A percentile compares a stretch with the other conserved stretches of the same genome.
These are phyloP conservation scores for Lecanicillium sp. DNA, from an alignment of 2,329 filamentous ascomycete genomes.

Conservation along the genomic window DNA sequence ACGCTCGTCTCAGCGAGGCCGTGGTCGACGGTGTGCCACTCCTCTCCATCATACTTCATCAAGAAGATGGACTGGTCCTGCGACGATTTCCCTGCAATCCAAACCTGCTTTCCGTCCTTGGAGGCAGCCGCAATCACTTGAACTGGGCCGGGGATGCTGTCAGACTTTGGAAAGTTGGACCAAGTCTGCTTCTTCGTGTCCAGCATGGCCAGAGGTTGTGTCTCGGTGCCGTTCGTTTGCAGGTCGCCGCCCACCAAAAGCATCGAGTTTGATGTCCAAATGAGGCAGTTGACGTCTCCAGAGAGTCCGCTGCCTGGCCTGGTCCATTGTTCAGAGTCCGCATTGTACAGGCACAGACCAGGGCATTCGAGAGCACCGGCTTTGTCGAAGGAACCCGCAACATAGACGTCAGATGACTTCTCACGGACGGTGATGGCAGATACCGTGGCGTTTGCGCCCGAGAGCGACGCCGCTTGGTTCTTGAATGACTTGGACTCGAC, in stretches of 20 bases:
- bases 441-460: slow-evolving; percentile 63
- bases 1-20: slow-evolving; percentile 57
- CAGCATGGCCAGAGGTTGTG: slow-evolving; percentile 64
- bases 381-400: slow-evolving; percentile 76
- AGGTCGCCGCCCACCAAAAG: slow-evolving; percentile 76
- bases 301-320: slow-evolving; percentile 64
- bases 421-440: slow-evolving; percentile 69
- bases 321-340: slow-evolving; percentile 66
- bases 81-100: slow-evolving; percentile 65
- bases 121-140: slow-evolving; percentile 69
- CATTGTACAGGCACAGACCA: slow-evolving; percentile 73
- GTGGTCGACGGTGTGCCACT: slow-evolving; percentile 60
- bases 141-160: slow-evolving; percentile 70
- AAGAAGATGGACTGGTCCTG: slow-evolving; percentile 65
- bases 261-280: slow-evolving; percentile 66
- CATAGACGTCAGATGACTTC: slow-evolving; percentile 65
- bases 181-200: slow-evolving; percentile 61
- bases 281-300: slow-evolving; percentile 63
- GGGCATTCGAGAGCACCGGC: slow-evolving; percentile 80
- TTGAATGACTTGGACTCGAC: slow-evolving; percentile 56
- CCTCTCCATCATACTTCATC: slow-evolving; percentile 70
- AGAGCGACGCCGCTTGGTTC: slow-evolving; percentile 68
- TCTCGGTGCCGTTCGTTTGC: slow-evolving; percentile 52
- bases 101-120: slow-evolving; percentile 63
- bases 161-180: slow-evolving; percentile 53